Evolutionary conservation across 2,329 filamentous ascomycete genomes (phyloP).

Genomic region (Penicillium sp.): DNA sequence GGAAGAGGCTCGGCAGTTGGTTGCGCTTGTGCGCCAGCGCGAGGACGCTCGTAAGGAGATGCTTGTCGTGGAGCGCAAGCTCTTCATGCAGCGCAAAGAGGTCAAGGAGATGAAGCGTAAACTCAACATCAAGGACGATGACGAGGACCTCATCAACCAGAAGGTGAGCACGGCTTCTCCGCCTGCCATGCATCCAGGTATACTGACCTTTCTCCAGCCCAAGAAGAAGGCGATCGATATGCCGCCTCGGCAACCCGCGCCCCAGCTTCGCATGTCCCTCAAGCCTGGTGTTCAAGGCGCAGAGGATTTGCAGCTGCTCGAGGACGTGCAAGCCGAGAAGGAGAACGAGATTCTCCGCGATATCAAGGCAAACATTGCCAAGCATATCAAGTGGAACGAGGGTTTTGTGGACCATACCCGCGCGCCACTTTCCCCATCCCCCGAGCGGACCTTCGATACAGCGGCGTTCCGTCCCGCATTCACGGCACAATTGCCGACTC

Average conservation of each 20-base stretch:
- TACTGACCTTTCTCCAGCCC: constrained; percentile 56
- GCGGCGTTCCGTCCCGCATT: constrained; percentile 66
- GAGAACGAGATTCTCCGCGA: constrained; percentile 78
- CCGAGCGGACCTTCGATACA: constrained; percentile 62
- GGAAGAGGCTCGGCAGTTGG: constrained; percentile 81
- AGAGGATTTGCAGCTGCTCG: constrained; percentile 74
- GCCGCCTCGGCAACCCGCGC: constrained; percentile 62
- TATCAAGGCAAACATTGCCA: constrained; percentile 82
- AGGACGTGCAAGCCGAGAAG: constrained; percentile 77
- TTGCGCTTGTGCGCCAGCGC: constrained; percentile 75
- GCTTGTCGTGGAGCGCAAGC: constrained; percentile 70
- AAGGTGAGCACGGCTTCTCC: constrained; percentile 63
- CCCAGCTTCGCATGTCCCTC: constrained; percentile 69
- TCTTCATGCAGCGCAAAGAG: constrained; percentile 80
- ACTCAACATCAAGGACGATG: constrained; percentile 85
- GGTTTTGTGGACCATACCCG: constrained; percentile 86
- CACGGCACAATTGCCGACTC: constrained; percentile 65
- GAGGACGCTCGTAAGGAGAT: constrained; percentile 78
- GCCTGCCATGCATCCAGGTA: constrained; percentile 34
- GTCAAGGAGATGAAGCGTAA: constrained; percentile 88
- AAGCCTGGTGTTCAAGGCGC: constrained; percentile 74
- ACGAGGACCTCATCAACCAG: constrained; percentile 92
- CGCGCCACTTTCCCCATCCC: constrained; percentile 77
- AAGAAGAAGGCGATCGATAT: constrained; percentile 69
- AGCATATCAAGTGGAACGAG: constrained; percentile 89